These are phyloP conservation scores for Groenewaldozyma auringiensis DNA, from an alignment of 1,139 yeast genomes.

Conservation along the genomic window DNA sequence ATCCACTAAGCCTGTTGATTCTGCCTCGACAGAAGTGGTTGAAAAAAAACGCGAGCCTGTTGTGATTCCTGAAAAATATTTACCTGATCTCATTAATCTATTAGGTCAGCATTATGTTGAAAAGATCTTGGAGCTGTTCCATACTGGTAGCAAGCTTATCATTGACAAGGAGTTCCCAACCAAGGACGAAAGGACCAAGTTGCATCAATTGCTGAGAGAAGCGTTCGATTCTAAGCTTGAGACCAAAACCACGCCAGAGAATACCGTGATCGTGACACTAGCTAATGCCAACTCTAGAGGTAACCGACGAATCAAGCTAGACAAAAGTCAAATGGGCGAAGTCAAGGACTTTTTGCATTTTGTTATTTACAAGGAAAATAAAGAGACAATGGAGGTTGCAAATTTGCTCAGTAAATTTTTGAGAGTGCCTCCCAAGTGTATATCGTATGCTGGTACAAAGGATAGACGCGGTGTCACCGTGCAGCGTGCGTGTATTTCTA, in stretches of 20 bases:
- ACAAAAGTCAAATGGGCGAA: conserved; percentile 43
- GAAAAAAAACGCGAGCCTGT: no score
- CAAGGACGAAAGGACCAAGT: conserved; percentile 61
- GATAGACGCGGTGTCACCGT: conserved; percentile 95
- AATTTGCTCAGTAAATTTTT: conserved; percentile 63
- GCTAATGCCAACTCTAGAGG: conserved; percentile 15
- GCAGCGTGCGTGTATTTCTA: conserved; percentile 67
- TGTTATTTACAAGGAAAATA: conserved; percentile 83
- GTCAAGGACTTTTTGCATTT: conserved; percentile 65
- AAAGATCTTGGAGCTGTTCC: conserved; percentile 47
- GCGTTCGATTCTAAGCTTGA: conserved; percentile 73
- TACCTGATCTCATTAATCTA: conserved; percentile 39
- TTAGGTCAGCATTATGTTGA: conserved; percentile 56
- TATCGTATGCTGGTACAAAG: conserved; percentile 90
- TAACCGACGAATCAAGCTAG: conserved; percentile 16
- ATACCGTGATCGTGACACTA: conserved; percentile 32
- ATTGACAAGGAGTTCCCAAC: conserved; percentile 54
- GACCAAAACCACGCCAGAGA: conserved; percentile 63
- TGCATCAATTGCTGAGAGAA: conserved; percentile 69
- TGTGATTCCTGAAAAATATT: conserved; percentile 19
- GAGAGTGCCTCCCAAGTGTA: conserved; percentile 58
- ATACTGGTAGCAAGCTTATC: conserved; percentile 50
- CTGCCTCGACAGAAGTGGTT: no score
- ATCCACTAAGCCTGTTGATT: background rate
- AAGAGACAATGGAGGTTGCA: conserved; percentile 96